Percentiles rank a stretch among this genome's conserved stretches.
These are phyloP conservation scores for Russula dissimulans DNA, from an alignment of 768 basidiomycete species.

Conservation along the genomic window DNA sequence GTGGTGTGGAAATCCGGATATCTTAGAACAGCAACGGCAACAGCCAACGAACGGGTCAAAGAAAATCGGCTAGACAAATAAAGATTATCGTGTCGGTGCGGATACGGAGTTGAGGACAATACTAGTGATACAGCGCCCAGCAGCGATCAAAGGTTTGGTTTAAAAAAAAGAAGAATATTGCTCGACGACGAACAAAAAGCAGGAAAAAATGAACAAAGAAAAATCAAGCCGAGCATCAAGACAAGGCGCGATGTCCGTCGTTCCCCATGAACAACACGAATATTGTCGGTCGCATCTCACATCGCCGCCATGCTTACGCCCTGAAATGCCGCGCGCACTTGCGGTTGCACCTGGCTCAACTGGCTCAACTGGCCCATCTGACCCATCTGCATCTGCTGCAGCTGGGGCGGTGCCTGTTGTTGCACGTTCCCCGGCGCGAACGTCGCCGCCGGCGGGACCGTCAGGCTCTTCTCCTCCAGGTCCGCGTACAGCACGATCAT, in stretches of 20 bases:
- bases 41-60: no score
- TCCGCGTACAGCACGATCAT: constrained; percentile 23
- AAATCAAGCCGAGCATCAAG: neutral
- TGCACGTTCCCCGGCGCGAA: constrained; percentile 5
- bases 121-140: constrained; percentile 18
- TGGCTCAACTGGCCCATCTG: constrained; percentile 7
- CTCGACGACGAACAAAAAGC: neutral
- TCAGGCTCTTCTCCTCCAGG: constrained; percentile 22
- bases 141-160: neutral
- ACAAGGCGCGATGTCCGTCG: neutral
- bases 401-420: constrained; percentile 2
- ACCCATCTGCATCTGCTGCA: constrained; percentile 15
- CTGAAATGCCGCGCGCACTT: constrained; percentile 20
- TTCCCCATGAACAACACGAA: neutral
- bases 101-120: neutral
- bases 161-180: neutral
- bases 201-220: neutral
- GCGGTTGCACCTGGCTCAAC: constrained; percentile 13
- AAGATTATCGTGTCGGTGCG: constrained; percentile 17
- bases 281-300: neutral
- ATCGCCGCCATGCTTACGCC: constrained; percentile 20
- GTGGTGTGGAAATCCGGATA: no score
- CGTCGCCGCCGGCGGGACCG: constrained; percentile 12
- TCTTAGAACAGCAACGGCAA: no score
- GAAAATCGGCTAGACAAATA: constrained; percentile 2